Percentiles rank a stretch among this genome's conserved stretches.
phyloP scores from a whole-genome alignment of 2,329 filamentous ascomycete species.

The Septoria petroselini region DNA sequence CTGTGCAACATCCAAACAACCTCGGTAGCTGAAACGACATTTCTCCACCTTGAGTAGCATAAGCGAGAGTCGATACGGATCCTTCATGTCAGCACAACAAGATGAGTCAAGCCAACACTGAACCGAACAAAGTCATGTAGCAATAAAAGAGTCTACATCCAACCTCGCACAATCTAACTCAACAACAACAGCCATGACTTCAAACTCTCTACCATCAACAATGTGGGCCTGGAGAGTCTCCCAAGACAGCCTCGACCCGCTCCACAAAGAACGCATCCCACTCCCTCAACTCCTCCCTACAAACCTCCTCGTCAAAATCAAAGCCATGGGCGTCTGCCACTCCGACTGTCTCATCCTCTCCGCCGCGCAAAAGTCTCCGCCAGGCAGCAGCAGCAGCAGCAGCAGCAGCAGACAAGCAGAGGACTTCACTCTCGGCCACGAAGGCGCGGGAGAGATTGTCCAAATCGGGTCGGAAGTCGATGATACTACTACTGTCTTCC shows the following conservation, averaged over 20 bases:
- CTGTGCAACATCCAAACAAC: too few relatives aligned
- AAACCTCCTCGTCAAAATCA: constrained; percentile 37
- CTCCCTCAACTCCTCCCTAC: constrained; percentile 31
- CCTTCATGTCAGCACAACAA: too few relatives aligned
- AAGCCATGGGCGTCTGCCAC: constrained; percentile 39
- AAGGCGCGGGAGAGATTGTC: constrained; percentile 27
- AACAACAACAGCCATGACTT: too few relatives aligned
- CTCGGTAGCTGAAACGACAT: too few relatives aligned
- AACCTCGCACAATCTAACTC: too few relatives aligned
- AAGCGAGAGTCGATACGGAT: too few relatives aligned
- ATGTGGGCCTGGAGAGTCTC: constrained; percentile 15
- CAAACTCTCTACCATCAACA: neutral
- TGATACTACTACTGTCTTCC: neutral
- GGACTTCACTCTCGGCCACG: constrained; percentile 27
- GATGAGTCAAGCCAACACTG: too few relatives aligned
- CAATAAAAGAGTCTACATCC: too few relatives aligned
- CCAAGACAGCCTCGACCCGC: constrained; percentile 28
- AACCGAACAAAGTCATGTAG: too few relatives aligned
- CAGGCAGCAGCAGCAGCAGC: too few relatives aligned
- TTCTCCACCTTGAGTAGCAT: too few relatives aligned
- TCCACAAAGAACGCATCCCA: constrained; percentile 34
- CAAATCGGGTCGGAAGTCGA: constrained; percentile 21
- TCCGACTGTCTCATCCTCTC: constrained; percentile 37
- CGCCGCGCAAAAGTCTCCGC: constrained; percentile 18
- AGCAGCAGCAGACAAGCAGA: too few relatives aligned